Evolutionary conservation across 2,329 filamentous ascomycete species (phyloP), one percentile per base, ranked within the genome.

Genomic region (Aspergillus tamarii): DNA sequence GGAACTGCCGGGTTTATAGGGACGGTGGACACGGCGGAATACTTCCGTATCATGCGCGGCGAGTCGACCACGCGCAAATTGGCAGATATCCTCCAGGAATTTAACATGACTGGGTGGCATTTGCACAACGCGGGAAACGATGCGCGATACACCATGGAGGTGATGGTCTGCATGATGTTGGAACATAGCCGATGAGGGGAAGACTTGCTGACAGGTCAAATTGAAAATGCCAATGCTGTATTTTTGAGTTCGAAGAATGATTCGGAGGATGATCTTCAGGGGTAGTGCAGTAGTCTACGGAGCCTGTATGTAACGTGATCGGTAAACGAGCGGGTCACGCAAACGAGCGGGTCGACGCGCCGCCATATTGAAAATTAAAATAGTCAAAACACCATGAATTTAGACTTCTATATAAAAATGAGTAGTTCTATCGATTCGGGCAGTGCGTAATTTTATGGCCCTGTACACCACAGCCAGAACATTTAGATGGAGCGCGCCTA

Each of bases 101-200:
- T 97, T 32, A 85, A 85, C 3, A 85, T 96, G 10, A 70, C 79
- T 0, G 86, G 83, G 48, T 86, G 82, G 76, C 83, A 91, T 69
- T 82, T 94, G n/a, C 93, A 97, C 77, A 96, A 96, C 72, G 93
- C 89, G 0, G 86, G 93, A 1, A 97, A 97, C 68, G 93, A 97
- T 74, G 93, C 93, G 0, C 85, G 88, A 1, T 95, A 91, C 74
- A 94, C 92, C 0, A 78, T 96, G 66, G 88, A 89, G 65, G 90
- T 88, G 9, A 86, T 95, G 83, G 76, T 97, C 9, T 39, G 48
- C n/a, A 58, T 62, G 55, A 41, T 62, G 36, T 4, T 62, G 46
- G 32, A 58, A 19, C 46, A 54, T 39, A 56, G 52, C 23, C n/a
- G 19, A 28, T 34, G 21, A 55, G 28, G 14, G 32, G 45, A 36